Evolutionary conservation across 495 filamentous ascomycete species (phyloP), one percentile per base, ranked within the genome.

Genomic region (Penicillium parvum): DNA sequence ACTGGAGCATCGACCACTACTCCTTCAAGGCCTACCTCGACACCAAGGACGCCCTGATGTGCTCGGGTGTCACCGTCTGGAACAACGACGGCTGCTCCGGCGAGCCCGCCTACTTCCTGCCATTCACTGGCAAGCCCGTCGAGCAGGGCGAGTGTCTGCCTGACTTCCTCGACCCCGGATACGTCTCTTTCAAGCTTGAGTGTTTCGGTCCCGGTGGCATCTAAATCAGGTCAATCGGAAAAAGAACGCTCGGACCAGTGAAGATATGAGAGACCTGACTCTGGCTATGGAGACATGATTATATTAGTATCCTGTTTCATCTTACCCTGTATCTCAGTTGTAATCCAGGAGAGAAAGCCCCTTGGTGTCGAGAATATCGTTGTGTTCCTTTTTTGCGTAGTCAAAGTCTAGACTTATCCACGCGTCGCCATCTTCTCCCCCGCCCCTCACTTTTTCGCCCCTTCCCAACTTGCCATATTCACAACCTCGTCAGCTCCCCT

Each of bases 1-100:
- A 60, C 39, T 60, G 57, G 57, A 46, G 37, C 40, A 45, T 60
- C 42, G 42, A 60, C 43, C 40, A 48, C 48, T 60, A 45, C 29
- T 39, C 57, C 14, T 55, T 60, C 47, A 47, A 34, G 29, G 57
- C 48, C 5, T 12, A 16, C 17, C 27, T 55, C 8, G 54, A 52
- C 45, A 58, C 54, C 43, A 50, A 60, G 45, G 54, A 60, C 7
- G 32, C 57, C 5, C 10, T 37, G 5, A 29, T 40, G 5, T 60
- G 57, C 50, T 7, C 17, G n/a, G 54, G 57, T 26, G 36, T 60
- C 5, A 32, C 11, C 7, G 30, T 58, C 40, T 60, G 45, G 50
- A 60, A 60, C 42, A 55, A 49, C 33, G 57, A 55, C 5, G 42
- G 42, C 14, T 60, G 57, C 40, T 43, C 54, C 1, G 57, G 54